Conservation (phyloP, 2,329 filamentous ascomycete species). For the Claviceps africana region DNA sequence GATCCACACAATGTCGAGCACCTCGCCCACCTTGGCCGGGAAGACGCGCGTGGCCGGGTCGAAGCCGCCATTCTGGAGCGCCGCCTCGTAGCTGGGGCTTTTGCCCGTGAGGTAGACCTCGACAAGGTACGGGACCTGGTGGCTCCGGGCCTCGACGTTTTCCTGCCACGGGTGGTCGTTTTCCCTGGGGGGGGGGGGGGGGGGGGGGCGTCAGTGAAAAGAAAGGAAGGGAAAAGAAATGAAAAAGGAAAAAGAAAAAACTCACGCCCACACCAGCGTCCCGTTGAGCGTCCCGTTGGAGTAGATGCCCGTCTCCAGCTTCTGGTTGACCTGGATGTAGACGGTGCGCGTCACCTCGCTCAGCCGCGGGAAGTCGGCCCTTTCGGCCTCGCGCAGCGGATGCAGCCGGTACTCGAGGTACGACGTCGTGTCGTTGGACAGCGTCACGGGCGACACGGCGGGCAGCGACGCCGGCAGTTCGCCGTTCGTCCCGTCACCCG, state of each 20-base stretch:
- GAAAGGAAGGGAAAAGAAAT: neutral
- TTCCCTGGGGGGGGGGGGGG: neutral
- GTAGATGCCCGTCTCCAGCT: slow-evolving; percentile 18
- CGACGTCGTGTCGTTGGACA: slow-evolving; percentile 20
- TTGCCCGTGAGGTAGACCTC: slow-evolving; percentile 4
- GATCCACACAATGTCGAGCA: slow-evolving; percentile 39
- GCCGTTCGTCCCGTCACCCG: neutral
- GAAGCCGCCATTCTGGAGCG: slow-evolving; percentile 35
- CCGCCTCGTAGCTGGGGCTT: slow-evolving; percentile 36
- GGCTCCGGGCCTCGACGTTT: neutral
- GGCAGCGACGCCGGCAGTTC: neutral
- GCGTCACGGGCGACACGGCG: slow-evolving; percentile 11
- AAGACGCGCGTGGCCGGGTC: slow-evolving; percentile 36
- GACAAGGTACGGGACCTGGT: slow-evolving; percentile 8
- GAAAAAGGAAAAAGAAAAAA: neutral
- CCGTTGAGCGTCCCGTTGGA: slow-evolving; percentile 17
- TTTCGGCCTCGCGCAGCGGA: slow-evolving; percentile 13
- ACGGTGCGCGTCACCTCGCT: slow-evolving; percentile 36
- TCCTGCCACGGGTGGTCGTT: slow-evolving; percentile 32
- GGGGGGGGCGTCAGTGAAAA: neutral
- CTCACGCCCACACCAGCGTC: slow-evolving; percentile 23
- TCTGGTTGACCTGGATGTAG: slow-evolving; percentile 30
- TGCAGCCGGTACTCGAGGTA: slow-evolving; percentile 35
- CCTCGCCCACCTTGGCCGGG: slow-evolving; percentile 40
- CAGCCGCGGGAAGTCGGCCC: slow-evolving; percentile 21